Evolutionary conservation across 106 monocot genomes (phyloP).

Genomic region (Dendrobium catenatum): DNA sequence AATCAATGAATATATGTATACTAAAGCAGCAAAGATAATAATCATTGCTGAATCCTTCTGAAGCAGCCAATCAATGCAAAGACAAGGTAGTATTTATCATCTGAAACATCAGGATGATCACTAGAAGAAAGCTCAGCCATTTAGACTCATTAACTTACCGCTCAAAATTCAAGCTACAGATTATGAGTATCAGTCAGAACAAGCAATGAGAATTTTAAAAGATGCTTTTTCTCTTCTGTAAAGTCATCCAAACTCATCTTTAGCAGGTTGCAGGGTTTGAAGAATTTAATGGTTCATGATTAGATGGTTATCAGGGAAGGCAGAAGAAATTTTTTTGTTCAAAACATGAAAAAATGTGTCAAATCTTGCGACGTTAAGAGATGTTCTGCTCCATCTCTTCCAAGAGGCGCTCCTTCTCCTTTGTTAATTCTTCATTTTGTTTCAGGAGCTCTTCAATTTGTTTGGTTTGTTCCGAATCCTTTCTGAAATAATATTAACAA

Average conservation of each 20-base stretch:
- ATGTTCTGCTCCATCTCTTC: slow-evolving; percentile 56
- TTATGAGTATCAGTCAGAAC: neutral
- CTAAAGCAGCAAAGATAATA: neutral
- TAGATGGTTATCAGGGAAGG: neutral
- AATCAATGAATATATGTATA: neutral
- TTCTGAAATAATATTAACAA: slow-evolving; percentile 29
- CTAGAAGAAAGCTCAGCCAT: neutral
- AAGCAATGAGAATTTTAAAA: neutral
- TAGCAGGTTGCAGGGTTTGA: neutral
- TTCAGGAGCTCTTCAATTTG: slow-evolving; percentile 60
- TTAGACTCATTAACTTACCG: neutral
- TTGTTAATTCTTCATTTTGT: slow-evolving; percentile 39
- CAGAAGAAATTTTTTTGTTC: neutral
- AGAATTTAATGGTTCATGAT: neutral
- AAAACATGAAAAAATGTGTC: neutral
- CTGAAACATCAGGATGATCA: neutral
- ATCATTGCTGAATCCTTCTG: too few relatives aligned
- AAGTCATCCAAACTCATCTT: neutral
- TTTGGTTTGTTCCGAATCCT: slow-evolving; percentile 68
- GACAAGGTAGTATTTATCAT: neutral
- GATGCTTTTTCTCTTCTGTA: neutral
- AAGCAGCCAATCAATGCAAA: neutral
- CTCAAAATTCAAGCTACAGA: too few relatives aligned
- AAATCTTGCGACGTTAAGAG: slow-evolving; percentile 13
- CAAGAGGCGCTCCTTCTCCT: slow-evolving; percentile 43